Evolutionary conservation across 495 filamentous ascomycete genomes (phyloP).

Genomic region (Terfezia boudieri): DNA sequence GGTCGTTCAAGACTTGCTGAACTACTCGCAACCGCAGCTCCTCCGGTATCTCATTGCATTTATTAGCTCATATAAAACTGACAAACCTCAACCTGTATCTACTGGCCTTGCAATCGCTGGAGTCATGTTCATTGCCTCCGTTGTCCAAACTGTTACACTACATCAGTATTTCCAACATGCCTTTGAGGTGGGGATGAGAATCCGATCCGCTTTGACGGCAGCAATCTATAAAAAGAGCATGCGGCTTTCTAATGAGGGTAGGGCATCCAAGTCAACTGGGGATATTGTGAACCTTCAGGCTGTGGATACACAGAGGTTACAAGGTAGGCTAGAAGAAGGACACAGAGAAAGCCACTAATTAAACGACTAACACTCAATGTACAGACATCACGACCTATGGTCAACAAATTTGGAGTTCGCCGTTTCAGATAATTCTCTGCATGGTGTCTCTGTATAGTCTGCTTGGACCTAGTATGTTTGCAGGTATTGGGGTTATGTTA

Average conservation of each 20-base stretch:
- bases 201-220: conserved; percentile 71
- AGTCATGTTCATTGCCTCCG: conserved; percentile 76
- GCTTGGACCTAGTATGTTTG: conserved; percentile 80
- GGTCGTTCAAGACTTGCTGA: conserved; percentile 54
- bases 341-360: not conserved
- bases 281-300: conserved; percentile 99
- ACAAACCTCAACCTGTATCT: conserved; percentile 47
- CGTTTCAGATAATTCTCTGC: conserved; percentile 87
- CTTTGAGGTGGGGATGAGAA: conserved; percentile 89
- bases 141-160: conserved; percentile 54
- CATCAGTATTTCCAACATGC: conserved; percentile 94
- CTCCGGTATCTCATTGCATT: conserved; percentile 67
- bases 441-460: conserved; percentile 91
- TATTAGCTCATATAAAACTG: conserved; percentile 51
- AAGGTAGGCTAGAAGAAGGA: conserved; percentile 19
- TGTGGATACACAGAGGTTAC: conserved; percentile 81
- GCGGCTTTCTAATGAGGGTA: conserved; percentile 77
- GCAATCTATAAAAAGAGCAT: conserved; percentile 84
- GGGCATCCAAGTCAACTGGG: conserved; percentile 75
- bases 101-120: conserved; percentile 73
- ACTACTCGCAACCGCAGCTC: conserved; percentile 82
- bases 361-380: conserved; percentile 2
- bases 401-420: conserved; percentile 85
- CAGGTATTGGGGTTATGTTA: conserved; percentile 91
- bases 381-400: conserved; percentile 79